Evolutionary conservation across 192 early-diverging fungal species (phyloP).

Genomic region (Coemansia sp.): DNA sequence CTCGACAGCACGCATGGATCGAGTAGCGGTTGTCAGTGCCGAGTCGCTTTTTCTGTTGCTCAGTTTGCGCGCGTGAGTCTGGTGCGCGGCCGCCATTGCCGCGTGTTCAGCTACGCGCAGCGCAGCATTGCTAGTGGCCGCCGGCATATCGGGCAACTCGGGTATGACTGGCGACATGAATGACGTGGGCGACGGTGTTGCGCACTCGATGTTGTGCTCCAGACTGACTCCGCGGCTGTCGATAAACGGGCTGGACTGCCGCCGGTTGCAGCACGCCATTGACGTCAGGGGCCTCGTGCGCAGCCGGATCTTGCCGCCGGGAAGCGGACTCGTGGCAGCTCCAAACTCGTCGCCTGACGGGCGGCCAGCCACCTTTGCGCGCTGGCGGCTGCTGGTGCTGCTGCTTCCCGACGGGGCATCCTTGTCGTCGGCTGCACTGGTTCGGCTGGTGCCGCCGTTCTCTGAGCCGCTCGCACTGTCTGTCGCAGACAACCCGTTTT

Average conservation of each 20-base stretch:
- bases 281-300: slow-evolving; percentile 49
- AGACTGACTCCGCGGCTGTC: slow-evolving; percentile 2
- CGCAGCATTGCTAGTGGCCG: slow-evolving; percentile 1
- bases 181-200: background rate
- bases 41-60: slow-evolving; percentile 51
- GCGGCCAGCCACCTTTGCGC: background rate
- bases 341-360: slow-evolving; percentile 4
- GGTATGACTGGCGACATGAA: background rate
- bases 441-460: background rate
- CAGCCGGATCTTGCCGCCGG: slow-evolving; percentile 33
- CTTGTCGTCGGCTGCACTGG: slow-evolving; percentile 12
- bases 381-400: slow-evolving; percentile 13
- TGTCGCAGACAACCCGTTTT: background rate
- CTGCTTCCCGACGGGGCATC: background rate
- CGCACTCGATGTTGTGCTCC: slow-evolving; percentile 2
- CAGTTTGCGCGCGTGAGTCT: slow-evolving; percentile 35
- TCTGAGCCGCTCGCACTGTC: background rate
- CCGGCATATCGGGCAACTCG: background rate
- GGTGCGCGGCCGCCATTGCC: background rate
- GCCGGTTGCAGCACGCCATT: slow-evolving; percentile 18
- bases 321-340: background rate
- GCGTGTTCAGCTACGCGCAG: background rate
- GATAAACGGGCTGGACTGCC: slow-evolving; percentile 18
- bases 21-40: slow-evolving; percentile 40
- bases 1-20: slow-evolving; percentile 33